These are phyloP conservation scores for Akebia trifoliata DNA, from an alignment of 164 flowering plant genomes.

Conservation along the genomic window DNA sequence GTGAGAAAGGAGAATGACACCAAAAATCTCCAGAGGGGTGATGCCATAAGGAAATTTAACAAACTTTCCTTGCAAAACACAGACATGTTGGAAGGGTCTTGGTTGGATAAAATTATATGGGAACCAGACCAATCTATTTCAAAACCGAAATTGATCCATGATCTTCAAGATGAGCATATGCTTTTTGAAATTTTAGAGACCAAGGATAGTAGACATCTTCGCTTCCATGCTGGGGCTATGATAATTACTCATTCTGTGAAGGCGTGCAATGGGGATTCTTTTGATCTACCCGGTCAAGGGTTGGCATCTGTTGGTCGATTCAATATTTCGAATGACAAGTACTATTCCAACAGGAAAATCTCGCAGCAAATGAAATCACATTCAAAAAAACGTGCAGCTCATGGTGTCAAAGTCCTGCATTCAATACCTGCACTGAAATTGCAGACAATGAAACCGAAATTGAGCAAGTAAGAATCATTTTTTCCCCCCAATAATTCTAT, in stretches of 20 bases:
- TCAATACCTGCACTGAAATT: constrained; percentile 85
- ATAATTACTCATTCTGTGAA: constrained; percentile 49
- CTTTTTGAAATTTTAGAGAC: constrained; percentile 77
- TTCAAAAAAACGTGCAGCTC: constrained; percentile 70
- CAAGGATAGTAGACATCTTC: constrained; percentile 47
- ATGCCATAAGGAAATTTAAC: constrained; percentile 38
- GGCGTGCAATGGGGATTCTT: constrained; percentile 39
- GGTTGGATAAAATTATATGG: constrained; percentile 84
- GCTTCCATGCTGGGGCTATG: constrained; percentile 91
- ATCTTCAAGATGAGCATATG: constrained; percentile 97
- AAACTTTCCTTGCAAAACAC: constrained; percentile 52
- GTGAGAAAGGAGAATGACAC: constrained; percentile 22
- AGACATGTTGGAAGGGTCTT: constrained; percentile 70
- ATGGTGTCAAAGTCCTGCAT: constrained; percentile 80
- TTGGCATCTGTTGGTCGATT: constrained; percentile 49
- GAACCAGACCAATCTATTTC: constrained; percentile 38
- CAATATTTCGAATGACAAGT: constrained; percentile 87
- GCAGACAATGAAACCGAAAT: constrained; percentile 85
- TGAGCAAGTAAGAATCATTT: constrained; percentile 81
- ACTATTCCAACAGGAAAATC: constrained; percentile 71
- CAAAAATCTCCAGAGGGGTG: constrained; percentile 28
- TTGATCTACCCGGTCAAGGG: constrained; percentile 54
- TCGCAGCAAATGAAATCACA: constrained; percentile 81
- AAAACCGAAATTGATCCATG: constrained; percentile 78
- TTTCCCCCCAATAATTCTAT: too few species aligned